Conservation (phyloP, 2,329 filamentous ascomycete species). For the Byssoonygena ceratinophila region DNA sequence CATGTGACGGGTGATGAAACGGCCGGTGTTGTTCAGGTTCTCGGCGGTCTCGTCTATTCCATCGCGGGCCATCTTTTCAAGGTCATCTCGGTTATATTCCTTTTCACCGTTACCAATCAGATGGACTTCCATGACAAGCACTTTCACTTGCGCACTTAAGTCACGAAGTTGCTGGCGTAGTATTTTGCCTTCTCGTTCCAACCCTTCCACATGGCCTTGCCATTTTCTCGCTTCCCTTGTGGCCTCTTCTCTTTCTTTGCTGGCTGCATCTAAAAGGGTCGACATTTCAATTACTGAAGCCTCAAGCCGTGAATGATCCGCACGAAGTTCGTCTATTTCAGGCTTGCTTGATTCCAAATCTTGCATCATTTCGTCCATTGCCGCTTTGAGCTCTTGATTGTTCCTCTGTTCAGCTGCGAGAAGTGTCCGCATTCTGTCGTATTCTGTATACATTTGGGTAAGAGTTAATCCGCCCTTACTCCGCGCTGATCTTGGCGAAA, state of each 20-base stretch:
- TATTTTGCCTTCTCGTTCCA: slow-evolving; percentile 59
- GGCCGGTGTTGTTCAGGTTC: slow-evolving; percentile 72
- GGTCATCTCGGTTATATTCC: slow-evolving; percentile 61
- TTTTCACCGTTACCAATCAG: slow-evolving; percentile 64
- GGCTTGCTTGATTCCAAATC: slow-evolving; percentile 78
- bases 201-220: slow-evolving; percentile 57
- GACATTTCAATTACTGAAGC: slow-evolving; percentile 76
- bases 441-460: slow-evolving; percentile 55
- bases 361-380: slow-evolving; percentile 75
- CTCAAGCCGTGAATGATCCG: slow-evolving; percentile 69
- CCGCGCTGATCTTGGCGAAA: slow-evolving; percentile 46
- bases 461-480: slow-evolving; percentile 47
- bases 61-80: slow-evolving; percentile 67
- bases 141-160: slow-evolving; percentile 78
- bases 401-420: slow-evolving; percentile 63
- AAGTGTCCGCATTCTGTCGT: slow-evolving; percentile 53
- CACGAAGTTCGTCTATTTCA: slow-evolving; percentile 73
- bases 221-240: slow-evolving; percentile 69
- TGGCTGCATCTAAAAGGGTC: slow-evolving; percentile 68
- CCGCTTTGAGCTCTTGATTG: slow-evolving; percentile 61
- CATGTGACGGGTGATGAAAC: slow-evolving; percentile 80
- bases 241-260: slow-evolving; percentile 66
- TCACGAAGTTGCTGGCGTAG: slow-evolving; percentile 80
- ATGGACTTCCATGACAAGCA: slow-evolving; percentile 78
- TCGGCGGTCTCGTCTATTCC: slow-evolving; percentile 62